A percentile compares a stretch with the other conserved stretches of the same genome.
These are phyloP conservation scores for Rusavskia elegans DNA, from an alignment of 495 filamentous ascomycete genomes.

Conservation along the genomic window DNA sequence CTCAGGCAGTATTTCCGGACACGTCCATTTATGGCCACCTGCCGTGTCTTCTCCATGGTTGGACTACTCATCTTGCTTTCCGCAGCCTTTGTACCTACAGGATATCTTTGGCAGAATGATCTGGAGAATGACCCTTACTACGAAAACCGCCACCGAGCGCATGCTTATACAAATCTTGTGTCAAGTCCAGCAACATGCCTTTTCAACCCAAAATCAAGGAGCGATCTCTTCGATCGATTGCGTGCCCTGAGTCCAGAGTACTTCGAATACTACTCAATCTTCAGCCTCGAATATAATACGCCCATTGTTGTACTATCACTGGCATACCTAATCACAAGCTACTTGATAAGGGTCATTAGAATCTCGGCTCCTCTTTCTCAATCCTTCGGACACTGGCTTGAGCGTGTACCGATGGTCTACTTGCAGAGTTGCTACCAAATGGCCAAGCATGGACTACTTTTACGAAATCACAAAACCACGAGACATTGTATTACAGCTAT, in stretches of 20 bases:
- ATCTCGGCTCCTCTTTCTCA: not conserved
- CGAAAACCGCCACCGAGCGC: too few species aligned
- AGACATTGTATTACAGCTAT: not conserved
- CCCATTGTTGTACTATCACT: not conserved
- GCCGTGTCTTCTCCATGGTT: not conserved
- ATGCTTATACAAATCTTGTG: not conserved
- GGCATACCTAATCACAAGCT: not conserved
- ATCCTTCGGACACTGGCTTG: not conserved
- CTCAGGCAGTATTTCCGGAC: slow-evolving; percentile 12
- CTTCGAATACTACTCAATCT: not conserved
- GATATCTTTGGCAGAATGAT: not conserved
- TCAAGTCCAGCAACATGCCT: not conserved
- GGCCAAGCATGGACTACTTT: not conserved
- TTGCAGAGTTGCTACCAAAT: not conserved
- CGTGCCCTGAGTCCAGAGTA: not conserved
- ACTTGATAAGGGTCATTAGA: not conserved
- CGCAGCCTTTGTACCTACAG: not conserved
- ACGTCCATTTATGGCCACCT: not conserved
- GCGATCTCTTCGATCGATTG: not conserved
- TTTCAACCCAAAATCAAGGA: not conserved
- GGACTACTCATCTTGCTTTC: too few species aligned
- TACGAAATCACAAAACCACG: too few species aligned
- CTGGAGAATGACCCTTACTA: not conserved
- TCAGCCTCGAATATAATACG: not conserved
- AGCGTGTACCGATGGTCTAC: not conserved